Percentiles rank a stretch among this genome's conserved stretches.
Conservation (phyloP, 257 asterid genomes). For the Lycium ferocissimum region DNA sequence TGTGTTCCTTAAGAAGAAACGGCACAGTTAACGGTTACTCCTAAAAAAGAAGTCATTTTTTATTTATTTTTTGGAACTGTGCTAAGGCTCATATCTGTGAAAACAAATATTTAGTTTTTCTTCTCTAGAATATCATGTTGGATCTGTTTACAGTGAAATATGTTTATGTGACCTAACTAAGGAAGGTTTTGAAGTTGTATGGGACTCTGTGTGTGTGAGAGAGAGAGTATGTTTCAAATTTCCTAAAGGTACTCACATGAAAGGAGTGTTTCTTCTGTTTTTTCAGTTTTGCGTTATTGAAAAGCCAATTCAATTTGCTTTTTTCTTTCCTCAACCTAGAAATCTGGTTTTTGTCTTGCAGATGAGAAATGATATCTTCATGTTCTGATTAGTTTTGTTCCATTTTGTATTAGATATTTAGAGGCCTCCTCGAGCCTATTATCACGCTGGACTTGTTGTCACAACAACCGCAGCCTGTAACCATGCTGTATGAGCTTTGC, state of each 20-base stretch:
- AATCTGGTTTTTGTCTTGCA: background rate
- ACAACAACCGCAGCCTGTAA: constrained; percentile 85
- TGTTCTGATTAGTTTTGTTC: constrained; percentile 25
- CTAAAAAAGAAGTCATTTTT: background rate
- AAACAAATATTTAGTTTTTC: background rate
- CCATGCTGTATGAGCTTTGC: constrained; percentile 66
- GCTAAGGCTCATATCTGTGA: background rate
- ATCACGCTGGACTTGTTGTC: constrained; percentile 58
- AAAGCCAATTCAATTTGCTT: background rate
- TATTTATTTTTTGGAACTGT: background rate
- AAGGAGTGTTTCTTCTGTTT: constrained; percentile 10
- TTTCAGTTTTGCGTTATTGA: background rate
- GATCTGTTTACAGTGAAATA: background rate
- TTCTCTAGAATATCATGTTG: constrained; percentile 16
- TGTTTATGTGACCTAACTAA: constrained; percentile 20
- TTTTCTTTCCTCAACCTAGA: background rate
- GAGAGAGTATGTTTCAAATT: background rate
- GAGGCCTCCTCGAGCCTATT: constrained; percentile 68
- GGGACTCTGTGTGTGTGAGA: background rate
- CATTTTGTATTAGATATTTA: constrained; percentile 52
- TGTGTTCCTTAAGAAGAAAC: background rate
- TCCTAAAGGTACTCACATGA: background rate
- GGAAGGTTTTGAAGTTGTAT: constrained; percentile 10
- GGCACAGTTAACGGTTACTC: background rate
- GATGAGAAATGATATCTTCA: background rate